A percentile compares a stretch with the other conserved stretches of the same genome.
These are phyloP conservation scores for Aspergillus calidoustus DNA, from an alignment of 2,329 filamentous ascomycete species.

Conservation along the genomic window DNA sequence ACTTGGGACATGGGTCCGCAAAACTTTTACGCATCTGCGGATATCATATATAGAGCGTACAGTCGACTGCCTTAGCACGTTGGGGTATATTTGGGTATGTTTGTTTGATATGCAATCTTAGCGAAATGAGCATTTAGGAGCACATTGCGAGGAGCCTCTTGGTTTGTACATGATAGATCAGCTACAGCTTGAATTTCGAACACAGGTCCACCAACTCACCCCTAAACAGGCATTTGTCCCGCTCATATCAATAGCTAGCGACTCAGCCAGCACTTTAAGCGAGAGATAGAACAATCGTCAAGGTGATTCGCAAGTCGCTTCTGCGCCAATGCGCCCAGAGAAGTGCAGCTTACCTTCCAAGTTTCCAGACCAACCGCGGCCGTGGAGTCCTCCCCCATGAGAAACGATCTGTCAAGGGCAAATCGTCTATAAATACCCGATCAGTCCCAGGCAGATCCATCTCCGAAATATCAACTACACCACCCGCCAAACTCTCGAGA, in stretches of 20 bases:
- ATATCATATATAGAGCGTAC: constrained; percentile 14
- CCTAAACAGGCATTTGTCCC: neutral
- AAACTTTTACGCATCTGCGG: constrained; percentile 23
- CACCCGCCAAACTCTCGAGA: neutral
- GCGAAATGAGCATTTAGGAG: neutral
- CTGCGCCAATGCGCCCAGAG: neutral
- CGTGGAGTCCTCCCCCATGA: neutral
- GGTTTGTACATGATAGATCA: neutral
- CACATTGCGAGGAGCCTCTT: neutral
- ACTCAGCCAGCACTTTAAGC: neutral
- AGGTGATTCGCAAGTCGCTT: neutral
- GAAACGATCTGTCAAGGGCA: neutral
- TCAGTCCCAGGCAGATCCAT: neutral
- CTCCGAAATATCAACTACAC: neutral
- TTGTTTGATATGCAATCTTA: neutral
- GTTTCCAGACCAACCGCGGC: neutral
- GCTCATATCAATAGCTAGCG: neutral
- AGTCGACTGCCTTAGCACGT: constrained; percentile 3
- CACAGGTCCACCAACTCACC: neutral
- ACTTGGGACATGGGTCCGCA: constrained; percentile 29
- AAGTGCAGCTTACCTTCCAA: constrained; percentile 1
- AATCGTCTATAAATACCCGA: constrained; percentile 1
- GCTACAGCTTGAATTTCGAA: neutral
- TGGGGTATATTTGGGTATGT: neutral
- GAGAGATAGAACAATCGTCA: neutral